These are phyloP conservation scores for Crithidia sp. DNA, from an alignment of 208 protist genomes.

Conservation along the genomic window DNA sequence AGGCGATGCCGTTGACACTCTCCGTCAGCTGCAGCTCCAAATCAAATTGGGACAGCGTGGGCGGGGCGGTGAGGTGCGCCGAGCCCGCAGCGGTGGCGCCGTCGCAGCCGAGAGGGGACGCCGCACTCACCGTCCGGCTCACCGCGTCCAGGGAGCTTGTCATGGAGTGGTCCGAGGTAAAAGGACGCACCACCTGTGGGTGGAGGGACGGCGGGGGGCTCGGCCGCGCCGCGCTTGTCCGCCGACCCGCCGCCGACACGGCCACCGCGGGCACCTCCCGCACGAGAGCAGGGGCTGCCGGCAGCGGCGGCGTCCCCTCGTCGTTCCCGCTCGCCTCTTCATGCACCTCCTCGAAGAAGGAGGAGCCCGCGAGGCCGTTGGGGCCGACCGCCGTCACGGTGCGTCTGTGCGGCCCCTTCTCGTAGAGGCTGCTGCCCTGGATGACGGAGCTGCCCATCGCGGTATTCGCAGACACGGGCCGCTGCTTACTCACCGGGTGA, in stretches of 20 bases:
- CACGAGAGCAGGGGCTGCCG: background rate
- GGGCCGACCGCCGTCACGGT: background rate
- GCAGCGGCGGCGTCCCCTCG: background rate
- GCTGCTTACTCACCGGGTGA: background rate
- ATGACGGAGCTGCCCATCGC: slow-evolving; percentile 5
- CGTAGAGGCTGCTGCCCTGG: background rate
- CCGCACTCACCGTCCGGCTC: background rate
- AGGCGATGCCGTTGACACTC: background rate
- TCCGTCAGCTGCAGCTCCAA: slow-evolving; percentile 1
- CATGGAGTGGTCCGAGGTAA: background rate
- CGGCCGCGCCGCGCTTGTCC: background rate
- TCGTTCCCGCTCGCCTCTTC: background rate
- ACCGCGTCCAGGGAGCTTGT: background rate
- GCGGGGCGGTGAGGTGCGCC: slow-evolving; percentile 1
- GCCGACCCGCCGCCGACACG: background rate
- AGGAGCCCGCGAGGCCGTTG: background rate
- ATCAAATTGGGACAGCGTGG: slow-evolving; percentile 9
- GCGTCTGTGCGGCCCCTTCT: background rate
- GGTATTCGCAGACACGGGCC: slow-evolving; percentile 6
- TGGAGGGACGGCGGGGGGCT: background rate
- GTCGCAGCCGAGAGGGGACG: background rate
- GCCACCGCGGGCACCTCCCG: background rate
- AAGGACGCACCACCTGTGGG: background rate
- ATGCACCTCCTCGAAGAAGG: background rate
- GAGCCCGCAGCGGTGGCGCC: background rate